Evolutionary conservation across 306 rosid genomes (phyloP).

Genomic region (Glycine latifolia): DNA sequence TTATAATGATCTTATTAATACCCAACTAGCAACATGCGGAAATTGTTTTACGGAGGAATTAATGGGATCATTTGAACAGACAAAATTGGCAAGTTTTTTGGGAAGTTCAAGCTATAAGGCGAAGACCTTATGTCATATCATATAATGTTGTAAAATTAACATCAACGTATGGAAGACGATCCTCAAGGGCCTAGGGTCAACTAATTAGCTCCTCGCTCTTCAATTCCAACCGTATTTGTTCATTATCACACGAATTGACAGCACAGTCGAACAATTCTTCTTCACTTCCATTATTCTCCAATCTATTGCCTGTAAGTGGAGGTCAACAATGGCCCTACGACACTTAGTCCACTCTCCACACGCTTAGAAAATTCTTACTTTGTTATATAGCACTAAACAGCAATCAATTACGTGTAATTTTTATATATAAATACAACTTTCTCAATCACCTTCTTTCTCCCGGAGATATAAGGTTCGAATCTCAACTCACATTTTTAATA

Average conservation of each 20-base stretch:
- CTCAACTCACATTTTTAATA: too few species aligned
- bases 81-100: not conserved
- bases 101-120: not conserved
- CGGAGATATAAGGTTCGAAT: too few species aligned
- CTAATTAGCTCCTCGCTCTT: not conserved
- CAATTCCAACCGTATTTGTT: too few species aligned
- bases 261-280: not conserved
- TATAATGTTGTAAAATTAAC: not conserved
- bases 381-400: not conserved
- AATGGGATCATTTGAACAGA: not conserved
- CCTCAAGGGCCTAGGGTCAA: not conserved
- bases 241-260: not conserved
- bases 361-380: not conserved
- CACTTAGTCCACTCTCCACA: not conserved
- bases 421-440: not conserved
- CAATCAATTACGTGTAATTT: not conserved
- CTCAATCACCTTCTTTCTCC: not conserved
- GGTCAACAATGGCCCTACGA: not conserved
- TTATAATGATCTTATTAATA: not conserved
- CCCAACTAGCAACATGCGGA: not conserved
- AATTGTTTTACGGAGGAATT: slow-evolving; percentile 3
- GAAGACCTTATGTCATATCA: not conserved
- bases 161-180: not conserved
- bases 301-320: too few species aligned
- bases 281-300: not conserved